Evolutionary conservation across 1,139 yeast species (phyloP), one percentile per base, ranked within the genome.

Genomic region (Candida freyschussii): DNA sequence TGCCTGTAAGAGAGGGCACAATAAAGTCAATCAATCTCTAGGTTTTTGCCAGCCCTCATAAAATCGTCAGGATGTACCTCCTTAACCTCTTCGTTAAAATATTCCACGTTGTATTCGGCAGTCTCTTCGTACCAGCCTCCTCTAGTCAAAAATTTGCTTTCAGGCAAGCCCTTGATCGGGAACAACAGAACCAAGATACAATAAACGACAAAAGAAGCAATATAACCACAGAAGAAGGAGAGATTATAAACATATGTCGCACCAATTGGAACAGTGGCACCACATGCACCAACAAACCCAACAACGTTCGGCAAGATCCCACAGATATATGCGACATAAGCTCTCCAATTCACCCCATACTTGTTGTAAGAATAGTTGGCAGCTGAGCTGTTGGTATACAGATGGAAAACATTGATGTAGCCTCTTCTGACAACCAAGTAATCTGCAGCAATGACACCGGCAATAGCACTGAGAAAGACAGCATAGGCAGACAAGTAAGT

Each of bases 231-330:
- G 50, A 84, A 75, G 62, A 79, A 86, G 57, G 78, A 79, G 45
- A 86, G 59, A 41, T 79, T 64, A 63, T 83, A 86, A 27, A 86
- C 69, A 39, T 75, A 64, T 27, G 76, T 71, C 4, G 95, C 95
- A 16, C 93, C 95, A 37, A 69, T 65, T 9, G 94, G 93, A 13
- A 86, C 89, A n/a, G 50, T 50, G 24, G 70, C 72, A 20, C 79
- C 85, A 14, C 79, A 76, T 6, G 80, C 87, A 40, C 95, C 95
- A 20, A 82, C 93, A 50, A 86, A 85, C 4, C 96, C 96, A 24
- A 82, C 85, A 47, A 86, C 77, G 53, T 85, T 86, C 32, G 94
- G 93, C 30, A 79, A 63, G 35, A 85, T 77, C 40, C 93, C 93
- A 48, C 80, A 67, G 37, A 81, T 56, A 54, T 82, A 82, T 2